phyloP scores from a whole-genome alignment of 2,329 filamentous ascomycete genomes.

The Monilinia polystroma region DNA sequence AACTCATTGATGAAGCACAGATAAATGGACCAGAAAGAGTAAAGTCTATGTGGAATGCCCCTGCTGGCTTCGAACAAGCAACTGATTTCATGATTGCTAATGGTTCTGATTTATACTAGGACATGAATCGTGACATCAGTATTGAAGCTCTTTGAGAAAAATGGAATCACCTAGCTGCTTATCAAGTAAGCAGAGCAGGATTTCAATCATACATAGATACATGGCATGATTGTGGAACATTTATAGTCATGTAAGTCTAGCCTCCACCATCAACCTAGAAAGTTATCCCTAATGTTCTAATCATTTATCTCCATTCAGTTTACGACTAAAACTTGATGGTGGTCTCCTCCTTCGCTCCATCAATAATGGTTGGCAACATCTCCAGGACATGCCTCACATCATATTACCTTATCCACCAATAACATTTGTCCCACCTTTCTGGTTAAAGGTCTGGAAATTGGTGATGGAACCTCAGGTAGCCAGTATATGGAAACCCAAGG shows the following conservation, averaged over 20 bases:
- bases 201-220: constrained; percentile 5
- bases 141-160: background rate
- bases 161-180: background rate
- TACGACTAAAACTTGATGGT: background rate
- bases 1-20: background rate
- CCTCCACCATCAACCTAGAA: too few species aligned
- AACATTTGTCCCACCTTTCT: background rate
- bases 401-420: background rate
- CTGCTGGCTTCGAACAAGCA: background rate
- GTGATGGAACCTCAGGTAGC: background rate
- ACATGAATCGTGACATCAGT: background rate
- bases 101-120: background rate
- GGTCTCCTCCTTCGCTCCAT: background rate
- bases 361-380: constrained; percentile 4
- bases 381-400: background rate
- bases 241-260: constrained; percentile 2
- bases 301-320: background rate
- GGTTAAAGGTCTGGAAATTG: background rate
- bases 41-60: background rate
- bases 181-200: background rate
- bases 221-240: background rate
- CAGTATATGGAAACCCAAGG: background rate
- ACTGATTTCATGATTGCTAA: background rate
- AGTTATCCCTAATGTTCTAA: background rate
- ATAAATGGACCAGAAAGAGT: background rate